Percentiles rank a stretch among this genome's conserved stretches.
Evolutionary conservation across 306 rosid species (phyloP).

Genomic region (Vigna hirtella): DNA sequence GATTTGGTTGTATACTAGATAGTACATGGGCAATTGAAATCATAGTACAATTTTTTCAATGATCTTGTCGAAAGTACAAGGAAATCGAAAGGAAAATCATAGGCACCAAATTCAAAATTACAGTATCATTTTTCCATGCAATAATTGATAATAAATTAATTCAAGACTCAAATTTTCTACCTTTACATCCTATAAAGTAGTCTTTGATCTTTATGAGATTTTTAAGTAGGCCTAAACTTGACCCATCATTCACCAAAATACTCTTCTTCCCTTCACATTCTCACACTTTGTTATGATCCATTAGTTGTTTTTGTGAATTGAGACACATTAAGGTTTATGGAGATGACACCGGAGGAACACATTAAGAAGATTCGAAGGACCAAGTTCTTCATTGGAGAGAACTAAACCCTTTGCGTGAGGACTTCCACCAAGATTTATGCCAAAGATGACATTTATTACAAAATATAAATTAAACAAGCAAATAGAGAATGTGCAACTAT

Average conservation of each 20-base stretch:
- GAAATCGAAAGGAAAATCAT: no score
- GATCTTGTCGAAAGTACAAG: no score
- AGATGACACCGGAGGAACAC: slow-evolving; percentile 53
- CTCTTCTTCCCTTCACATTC: background rate
- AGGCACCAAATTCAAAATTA: no score
- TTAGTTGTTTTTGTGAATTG: no score
- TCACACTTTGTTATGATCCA: no score
- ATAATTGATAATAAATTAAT: background rate
- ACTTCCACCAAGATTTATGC: slow-evolving; percentile 76
- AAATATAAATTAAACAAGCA: no score
- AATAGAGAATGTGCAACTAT: no score
- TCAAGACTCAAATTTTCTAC: background rate
- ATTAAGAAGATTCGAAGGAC: slow-evolving; percentile 58
- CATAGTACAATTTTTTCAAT: no score
- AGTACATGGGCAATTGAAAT: no score
- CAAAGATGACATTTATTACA: slow-evolving; percentile 45
- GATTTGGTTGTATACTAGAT: no score
- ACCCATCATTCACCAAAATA: background rate
- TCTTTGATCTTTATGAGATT: background rate
- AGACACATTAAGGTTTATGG: background rate
- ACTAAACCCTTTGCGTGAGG: slow-evolving; percentile 51
- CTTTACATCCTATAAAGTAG: background rate
- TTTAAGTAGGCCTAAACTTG: background rate
- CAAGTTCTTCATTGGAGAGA: slow-evolving; percentile 68
- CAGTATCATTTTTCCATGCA: background rate